Conservation (phyloP, 2,329 filamentous ascomycete species). For the Fusarium sp. region DNA sequence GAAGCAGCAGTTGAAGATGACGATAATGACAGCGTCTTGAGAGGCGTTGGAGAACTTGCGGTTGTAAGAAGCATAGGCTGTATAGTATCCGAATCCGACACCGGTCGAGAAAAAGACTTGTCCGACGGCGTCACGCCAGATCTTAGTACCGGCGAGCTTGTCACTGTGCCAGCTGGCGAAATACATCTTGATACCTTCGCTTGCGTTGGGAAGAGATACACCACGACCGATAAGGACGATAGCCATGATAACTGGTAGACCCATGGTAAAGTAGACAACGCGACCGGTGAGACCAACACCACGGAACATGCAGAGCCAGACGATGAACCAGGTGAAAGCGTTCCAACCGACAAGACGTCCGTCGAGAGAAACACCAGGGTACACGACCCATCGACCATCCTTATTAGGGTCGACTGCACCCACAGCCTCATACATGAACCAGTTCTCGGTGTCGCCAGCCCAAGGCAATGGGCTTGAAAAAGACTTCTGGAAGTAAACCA, state of each 20-base stretch:
- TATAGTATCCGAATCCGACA: conserved; percentile 67
- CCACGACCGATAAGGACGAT: background rate
- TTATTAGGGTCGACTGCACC: background rate
- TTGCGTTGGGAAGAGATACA: background rate
- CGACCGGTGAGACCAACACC: background rate
- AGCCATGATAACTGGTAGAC: fast-evolving
- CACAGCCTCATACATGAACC: conserved; percentile 1
- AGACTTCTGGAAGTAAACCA: conserved; percentile 65
- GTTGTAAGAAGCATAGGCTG: conserved; percentile 67
- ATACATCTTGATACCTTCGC: background rate
- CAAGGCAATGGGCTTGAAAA: conserved; percentile 65
- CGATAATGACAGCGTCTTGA: background rate
- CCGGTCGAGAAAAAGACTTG: conserved; percentile 57
- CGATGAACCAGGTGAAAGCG: background rate
- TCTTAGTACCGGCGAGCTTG: background rate
- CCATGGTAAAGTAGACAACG: conserved; percentile 2
- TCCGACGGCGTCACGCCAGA: conserved; percentile 65
- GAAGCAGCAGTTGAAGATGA: background rate
- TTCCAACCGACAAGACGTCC: background rate
- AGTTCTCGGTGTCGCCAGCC: conserved; percentile 46
- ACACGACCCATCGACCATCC: background rate
- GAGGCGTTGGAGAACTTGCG: conserved; percentile 58
- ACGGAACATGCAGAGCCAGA: background rate
- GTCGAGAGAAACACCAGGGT: background rate
- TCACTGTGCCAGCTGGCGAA: background rate